Conservation (phyloP, 1,284 basidiomycete genomes). For the Marasmius fiardii region DNA sequence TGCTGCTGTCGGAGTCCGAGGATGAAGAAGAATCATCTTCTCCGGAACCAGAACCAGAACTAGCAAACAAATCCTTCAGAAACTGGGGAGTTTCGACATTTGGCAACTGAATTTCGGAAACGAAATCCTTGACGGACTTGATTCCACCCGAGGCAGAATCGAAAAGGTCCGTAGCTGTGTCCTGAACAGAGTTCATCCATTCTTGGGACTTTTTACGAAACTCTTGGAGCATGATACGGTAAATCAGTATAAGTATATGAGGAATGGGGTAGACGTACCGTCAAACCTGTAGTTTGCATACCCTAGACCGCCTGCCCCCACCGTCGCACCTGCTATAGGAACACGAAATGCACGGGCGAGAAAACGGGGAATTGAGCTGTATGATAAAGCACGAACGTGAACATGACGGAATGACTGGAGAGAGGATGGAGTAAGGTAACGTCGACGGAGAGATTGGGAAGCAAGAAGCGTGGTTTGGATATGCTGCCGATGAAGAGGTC, state of each 20-base stretch:
- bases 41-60: conserved; percentile 22
- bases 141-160: conserved; percentile 65
- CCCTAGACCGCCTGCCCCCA: conserved; percentile 86
- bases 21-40: conserved; percentile 24
- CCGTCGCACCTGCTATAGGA: conserved; percentile 80
- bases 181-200: conserved; percentile 65
- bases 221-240: conserved; percentile 56
- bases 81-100: conserved; percentile 69
- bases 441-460: conserved; percentile 42
- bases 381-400: conserved; percentile 77
- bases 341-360: conserved; percentile 82
- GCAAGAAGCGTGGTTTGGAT: conserved; percentile 57
- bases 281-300: conserved; percentile 95
- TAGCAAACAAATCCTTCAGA: conserved; percentile 63
- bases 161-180: conserved; percentile 63
- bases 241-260: conserved; percentile 2
- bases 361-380: conserved; percentile 79
- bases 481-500: conserved; percentile 52
- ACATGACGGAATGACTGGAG: conserved; percentile 42
- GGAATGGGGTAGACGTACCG: conserved; percentile 47
- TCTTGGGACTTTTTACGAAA: conserved; percentile 63
- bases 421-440: conserved; percentile 39
- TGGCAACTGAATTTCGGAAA: conserved; percentile 64
- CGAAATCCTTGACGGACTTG: conserved; percentile 52
- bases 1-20: conserved; percentile 40